A percentile compares a stretch with the other conserved stretches of the same genome.
phyloP scores from a whole-genome alignment of 2,329 filamentous ascomycete species.

The Ustulina deusta region DNA sequence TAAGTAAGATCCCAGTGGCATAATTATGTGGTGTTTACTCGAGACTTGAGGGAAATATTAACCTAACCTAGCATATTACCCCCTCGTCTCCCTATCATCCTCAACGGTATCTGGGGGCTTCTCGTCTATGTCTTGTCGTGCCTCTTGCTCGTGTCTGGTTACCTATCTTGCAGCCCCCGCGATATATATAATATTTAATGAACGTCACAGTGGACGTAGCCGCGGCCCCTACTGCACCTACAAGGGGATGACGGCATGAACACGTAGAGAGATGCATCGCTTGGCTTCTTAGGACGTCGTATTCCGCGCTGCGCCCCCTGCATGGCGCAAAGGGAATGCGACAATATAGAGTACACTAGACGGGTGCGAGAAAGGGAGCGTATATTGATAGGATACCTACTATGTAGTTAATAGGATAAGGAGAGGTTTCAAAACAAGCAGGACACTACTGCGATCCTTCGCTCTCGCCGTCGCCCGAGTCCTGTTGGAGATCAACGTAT shows the following conservation, averaged over 20 bases:
- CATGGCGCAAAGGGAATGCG: constrained; percentile 34
- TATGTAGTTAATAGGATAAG: constrained; percentile 7
- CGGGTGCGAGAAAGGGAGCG: constrained; percentile 9
- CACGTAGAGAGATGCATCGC: constrained; percentile 24
- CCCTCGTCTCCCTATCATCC: not conserved
- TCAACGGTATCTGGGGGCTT: not conserved
- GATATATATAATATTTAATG: constrained; percentile 24
- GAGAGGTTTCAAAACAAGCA: constrained; percentile 17
- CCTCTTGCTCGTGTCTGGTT: constrained; percentile 22
- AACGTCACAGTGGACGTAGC: constrained; percentile 26
- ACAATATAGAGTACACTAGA: constrained; percentile 26
- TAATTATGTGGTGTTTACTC: constrained; percentile 11
- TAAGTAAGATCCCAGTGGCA: constrained; percentile 7
- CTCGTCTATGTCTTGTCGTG: not conserved
- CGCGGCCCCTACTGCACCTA: constrained; percentile 30
- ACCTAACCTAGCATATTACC: not conserved
- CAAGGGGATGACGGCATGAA: constrained; percentile 35
- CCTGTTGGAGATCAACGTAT: constrained; percentile 24
- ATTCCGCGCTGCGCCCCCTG: constrained; percentile 38
- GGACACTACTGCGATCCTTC: constrained; percentile 31
- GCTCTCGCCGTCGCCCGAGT: constrained; percentile 33
- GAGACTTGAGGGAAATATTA: not conserved
- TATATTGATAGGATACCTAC: constrained; percentile 11
- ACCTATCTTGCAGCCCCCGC: constrained; percentile 25
- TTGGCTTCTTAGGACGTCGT: constrained; percentile 33